Evolutionary conservation across 2,329 filamentous ascomycete genomes (phyloP).

Genomic region (Colletotrichum salicis): DNA sequence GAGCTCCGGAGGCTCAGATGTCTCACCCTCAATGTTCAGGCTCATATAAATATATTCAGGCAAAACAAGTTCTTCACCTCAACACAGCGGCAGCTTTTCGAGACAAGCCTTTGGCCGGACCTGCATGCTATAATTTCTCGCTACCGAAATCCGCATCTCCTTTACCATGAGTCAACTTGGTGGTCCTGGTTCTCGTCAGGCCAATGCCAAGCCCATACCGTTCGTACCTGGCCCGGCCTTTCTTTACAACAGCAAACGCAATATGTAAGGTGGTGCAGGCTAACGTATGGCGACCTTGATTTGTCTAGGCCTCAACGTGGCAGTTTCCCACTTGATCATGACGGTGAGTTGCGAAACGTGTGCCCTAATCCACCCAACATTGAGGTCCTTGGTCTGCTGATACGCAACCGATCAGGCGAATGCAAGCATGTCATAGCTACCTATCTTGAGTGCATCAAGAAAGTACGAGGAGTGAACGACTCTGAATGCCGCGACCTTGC

Average conservation of each 20-base stretch:
- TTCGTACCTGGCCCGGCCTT: constrained; percentile 53
- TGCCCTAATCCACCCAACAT: not conserved
- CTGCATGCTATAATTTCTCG: not conserved
- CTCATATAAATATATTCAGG: not conserved
- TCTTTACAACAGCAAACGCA: not conserved
- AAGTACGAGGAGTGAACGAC: constrained; percentile 84
- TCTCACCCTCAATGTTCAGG: not conserved
- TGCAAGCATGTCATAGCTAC: constrained; percentile 89
- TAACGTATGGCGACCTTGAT: not conserved
- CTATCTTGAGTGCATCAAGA: constrained; percentile 90
- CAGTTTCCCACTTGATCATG: constrained; percentile 96
- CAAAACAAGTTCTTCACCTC: not conserved
- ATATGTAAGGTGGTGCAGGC: not conserved
- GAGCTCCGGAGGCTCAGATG: not conserved
- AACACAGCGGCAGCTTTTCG: not conserved
- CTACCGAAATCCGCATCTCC: not conserved
- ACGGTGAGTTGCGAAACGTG: constrained; percentile 60
- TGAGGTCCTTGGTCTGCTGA: constrained; percentile 13
- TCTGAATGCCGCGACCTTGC: constrained; percentile 85
- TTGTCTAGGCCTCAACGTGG: constrained; percentile 81
- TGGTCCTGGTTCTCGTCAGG: constrained; percentile 73
- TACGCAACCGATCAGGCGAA: constrained; percentile 70
- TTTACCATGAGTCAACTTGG: constrained; percentile 72
- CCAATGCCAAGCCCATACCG: constrained; percentile 76
- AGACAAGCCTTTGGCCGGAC: not conserved